phyloP scores from a whole-genome alignment of 1,139 yeast species.

The Keqinozyma sinolaborantium region DNA sequence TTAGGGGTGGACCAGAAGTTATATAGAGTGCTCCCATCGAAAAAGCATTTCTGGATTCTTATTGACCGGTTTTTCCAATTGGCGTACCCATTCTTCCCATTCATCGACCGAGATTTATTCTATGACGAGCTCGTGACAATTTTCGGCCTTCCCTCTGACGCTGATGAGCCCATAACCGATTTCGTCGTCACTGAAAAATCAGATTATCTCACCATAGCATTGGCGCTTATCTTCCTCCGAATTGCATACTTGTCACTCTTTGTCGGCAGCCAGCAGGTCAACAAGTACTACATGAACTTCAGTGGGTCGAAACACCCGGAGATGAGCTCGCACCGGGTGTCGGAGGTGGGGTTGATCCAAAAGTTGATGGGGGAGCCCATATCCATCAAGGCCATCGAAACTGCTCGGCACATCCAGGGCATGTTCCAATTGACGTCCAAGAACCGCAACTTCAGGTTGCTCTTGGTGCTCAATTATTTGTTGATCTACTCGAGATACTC shows the following conservation, averaged over 20 bases:
- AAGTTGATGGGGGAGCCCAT: conserved; percentile 19
- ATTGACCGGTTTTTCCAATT: conserved; percentile 22
- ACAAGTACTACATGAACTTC: conserved; percentile 5
- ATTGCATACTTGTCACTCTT: conserved; percentile 19
- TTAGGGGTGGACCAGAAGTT: conserved; percentile 23
- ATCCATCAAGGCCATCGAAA: conserved; percentile 20
- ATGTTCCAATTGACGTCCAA: conserved; percentile 17
- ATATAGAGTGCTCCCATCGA: conserved; percentile 26
- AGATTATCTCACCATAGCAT: conserved; percentile 21
- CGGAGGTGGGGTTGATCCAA: conserved; percentile 3
- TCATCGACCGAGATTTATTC: conserved; percentile 26
- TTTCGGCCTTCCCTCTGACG: conserved; percentile 23
- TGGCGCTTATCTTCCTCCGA: conserved; percentile 17
- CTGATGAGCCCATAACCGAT: conserved; percentile 9
- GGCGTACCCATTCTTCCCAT: conserved; percentile 28
- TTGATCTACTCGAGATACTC: conserved; percentile 3
- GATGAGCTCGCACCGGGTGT: neutral
- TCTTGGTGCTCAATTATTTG: conserved; percentile 5
- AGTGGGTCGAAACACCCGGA: neutral
- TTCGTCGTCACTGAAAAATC: conserved; percentile 14
- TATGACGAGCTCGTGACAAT: conserved; percentile 16
- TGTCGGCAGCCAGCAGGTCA: conserved; percentile 11
- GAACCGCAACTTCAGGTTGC: conserved; percentile 2
- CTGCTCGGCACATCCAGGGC: conserved; percentile 26
- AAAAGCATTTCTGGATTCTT: conserved; percentile 23